Percentiles rank a stretch among this genome's conserved stretches.
Evolutionary conservation across 2,329 filamentous ascomycete species (phyloP).

Genomic region (Byssoonygena ceratinophila): DNA sequence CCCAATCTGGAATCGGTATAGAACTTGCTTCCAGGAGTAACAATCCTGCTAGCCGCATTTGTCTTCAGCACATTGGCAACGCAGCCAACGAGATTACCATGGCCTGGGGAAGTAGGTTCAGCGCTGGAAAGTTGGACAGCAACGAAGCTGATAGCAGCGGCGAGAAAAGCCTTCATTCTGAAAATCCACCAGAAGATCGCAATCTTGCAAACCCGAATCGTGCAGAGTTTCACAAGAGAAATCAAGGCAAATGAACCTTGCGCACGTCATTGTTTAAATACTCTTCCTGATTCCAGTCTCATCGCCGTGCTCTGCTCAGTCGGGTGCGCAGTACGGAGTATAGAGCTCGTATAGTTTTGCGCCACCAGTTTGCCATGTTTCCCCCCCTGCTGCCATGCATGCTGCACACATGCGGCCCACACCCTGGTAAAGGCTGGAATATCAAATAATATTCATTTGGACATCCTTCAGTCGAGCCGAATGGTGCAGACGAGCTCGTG

Average conservation of each 20-base stretch:
- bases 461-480: no score
- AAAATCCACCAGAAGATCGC: no score
- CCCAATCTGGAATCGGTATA: slow-evolving; percentile 1
- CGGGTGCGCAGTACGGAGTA: background rate
- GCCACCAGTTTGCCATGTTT: no score
- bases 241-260: background rate
- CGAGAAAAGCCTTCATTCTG: background rate
- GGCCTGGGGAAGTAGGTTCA: background rate
- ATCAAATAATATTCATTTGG: no score
- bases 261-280: background rate
- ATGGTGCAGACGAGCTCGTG: no score
- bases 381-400: no score
- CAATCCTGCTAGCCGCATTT: background rate
- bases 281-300: background rate
- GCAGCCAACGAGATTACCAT: background rate
- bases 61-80: slow-evolving; percentile 2
- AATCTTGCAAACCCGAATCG: no score
- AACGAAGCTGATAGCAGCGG: background rate
- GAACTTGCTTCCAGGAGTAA: background rate
- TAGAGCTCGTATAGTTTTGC: no score
- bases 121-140: background rate
- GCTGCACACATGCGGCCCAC: no score
- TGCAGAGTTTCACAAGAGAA: no score
- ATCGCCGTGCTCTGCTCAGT: no score
- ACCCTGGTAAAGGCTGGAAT: no score